phyloP scores from a whole-genome alignment of 2,329 filamentous ascomycete species.

The Metarhizium brunneum region DNA sequence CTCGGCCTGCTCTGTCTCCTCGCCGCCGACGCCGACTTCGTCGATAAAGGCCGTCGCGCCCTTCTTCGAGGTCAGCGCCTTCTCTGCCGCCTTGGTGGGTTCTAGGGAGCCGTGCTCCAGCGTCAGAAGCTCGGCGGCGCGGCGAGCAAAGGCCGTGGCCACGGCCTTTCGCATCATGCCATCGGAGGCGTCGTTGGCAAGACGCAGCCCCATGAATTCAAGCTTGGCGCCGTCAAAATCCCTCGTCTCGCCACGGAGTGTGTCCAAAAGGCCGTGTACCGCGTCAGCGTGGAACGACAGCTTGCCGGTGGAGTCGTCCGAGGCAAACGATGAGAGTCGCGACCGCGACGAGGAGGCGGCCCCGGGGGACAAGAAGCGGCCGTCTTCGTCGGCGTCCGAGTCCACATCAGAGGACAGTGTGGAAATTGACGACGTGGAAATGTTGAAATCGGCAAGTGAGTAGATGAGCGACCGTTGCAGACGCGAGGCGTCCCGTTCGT shows the following conservation, averaged over 20 bases:
- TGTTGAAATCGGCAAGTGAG: conserved; percentile 40
- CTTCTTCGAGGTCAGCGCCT: conserved; percentile 44
- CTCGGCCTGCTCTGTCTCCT: conserved; percentile 74
- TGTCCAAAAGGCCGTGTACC: conserved; percentile 76
- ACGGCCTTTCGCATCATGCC: conserved; percentile 80
- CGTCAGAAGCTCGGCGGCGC: conserved; percentile 59
- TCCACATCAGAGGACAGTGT: conserved; percentile 56
- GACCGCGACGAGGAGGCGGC: conserved; percentile 42
- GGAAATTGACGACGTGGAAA: conserved; percentile 47
- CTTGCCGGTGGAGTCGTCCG: conserved; percentile 53
- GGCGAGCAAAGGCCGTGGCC: conserved; percentile 74
- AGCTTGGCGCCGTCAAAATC: conserved; percentile 78
- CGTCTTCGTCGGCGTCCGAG: conserved; percentile 57
- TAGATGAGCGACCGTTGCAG: conserved; percentile 49
- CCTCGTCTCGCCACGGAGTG: conserved; percentile 62
- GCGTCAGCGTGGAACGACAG: conserved; percentile 75
- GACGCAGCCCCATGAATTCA: conserved; percentile 87
- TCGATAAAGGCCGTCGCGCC: conserved; percentile 47
- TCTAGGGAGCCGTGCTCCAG: conserved; percentile 43
- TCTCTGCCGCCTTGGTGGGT: conserved; percentile 54
- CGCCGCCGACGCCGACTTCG: conserved; percentile 53
- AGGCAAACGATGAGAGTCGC: conserved; percentile 62
- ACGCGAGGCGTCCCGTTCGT: conserved; percentile 37
- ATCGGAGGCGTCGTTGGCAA: conserved; percentile 84
- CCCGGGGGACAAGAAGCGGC: conserved; percentile 41